Evolutionary conservation across 805 yeast genomes (phyloP).

Genomic region (Candida arabinofermentans): DNA sequence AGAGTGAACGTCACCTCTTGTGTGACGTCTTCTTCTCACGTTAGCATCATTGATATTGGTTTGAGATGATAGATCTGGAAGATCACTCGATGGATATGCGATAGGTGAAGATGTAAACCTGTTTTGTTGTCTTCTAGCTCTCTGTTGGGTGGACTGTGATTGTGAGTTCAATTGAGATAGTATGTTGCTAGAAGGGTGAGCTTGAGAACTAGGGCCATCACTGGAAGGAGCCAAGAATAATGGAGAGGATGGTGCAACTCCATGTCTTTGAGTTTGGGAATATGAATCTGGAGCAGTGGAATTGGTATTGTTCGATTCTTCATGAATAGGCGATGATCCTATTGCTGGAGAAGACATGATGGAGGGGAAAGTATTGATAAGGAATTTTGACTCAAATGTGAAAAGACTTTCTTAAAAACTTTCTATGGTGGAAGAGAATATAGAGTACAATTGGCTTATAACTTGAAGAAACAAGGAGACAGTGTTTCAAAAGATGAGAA

Average conservation of each 20-base stretch:
- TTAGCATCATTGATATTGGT: slow-evolving; percentile 40
- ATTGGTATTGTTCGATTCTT: slow-evolving; percentile 17
- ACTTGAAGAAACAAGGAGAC: background rate
- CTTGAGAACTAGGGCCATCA: slow-evolving; percentile 18
- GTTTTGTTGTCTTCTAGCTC: slow-evolving; percentile 4
- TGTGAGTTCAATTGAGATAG: slow-evolving; percentile 21
- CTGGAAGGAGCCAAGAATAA: slow-evolving; percentile 49
- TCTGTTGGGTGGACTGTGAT: slow-evolving; percentile 1
- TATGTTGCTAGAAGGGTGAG: slow-evolving; percentile 33
- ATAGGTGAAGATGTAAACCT: slow-evolving; percentile 43
- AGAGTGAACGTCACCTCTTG: slow-evolving; percentile 77
- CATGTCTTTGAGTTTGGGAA: slow-evolving; percentile 29
- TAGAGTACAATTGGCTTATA: background rate
- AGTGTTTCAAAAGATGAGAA: background rate
- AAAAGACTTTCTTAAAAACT: background rate
- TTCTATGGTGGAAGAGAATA: background rate
- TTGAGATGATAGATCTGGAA: slow-evolving; percentile 29
- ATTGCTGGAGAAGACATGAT: slow-evolving; percentile 29
- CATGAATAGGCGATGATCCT: slow-evolving; percentile 26
- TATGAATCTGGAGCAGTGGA: slow-evolving; percentile 37
- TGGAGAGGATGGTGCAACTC: slow-evolving; percentile 51
- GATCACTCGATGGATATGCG: slow-evolving; percentile 44
- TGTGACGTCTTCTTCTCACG: slow-evolving; percentile 42
- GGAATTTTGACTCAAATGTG: no score
- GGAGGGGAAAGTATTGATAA: no score